Evolutionary conservation across 768 basidiomycete species (phyloP).

Genomic region (Phylloporus scabripes): DNA sequence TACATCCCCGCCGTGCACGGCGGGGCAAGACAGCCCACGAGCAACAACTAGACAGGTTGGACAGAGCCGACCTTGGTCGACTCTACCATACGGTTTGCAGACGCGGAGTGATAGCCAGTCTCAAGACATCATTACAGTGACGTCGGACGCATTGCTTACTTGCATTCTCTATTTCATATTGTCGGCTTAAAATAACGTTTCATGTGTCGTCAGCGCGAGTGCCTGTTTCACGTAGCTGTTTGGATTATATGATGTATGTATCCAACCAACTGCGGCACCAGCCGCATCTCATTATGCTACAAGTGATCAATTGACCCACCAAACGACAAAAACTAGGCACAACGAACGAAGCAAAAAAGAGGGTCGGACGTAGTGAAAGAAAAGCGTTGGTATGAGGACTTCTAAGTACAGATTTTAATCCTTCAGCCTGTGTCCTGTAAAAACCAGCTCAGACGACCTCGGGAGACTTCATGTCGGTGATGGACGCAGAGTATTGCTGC

Average conservation of each 20-base stretch:
- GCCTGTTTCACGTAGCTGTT: background rate
- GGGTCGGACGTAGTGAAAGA: background rate
- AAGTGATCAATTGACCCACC: conserved; percentile 4
- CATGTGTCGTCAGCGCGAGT: background rate
- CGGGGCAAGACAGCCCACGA: no score
- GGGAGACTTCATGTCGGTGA: conserved; percentile 16
- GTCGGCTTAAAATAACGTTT: background rate
- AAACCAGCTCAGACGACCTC: conserved; percentile 13
- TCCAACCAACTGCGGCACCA: conserved; percentile 14
- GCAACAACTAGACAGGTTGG: no score
- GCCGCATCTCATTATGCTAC: conserved; percentile 15
- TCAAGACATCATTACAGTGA: no score
- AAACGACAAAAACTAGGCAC: background rate
- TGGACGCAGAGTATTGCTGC: conserved; percentile 20
- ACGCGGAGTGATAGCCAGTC: no score
- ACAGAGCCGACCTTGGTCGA: no score
- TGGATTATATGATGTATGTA: background rate
- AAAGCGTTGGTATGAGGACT: background rate
- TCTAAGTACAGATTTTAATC: conserved; percentile 2
- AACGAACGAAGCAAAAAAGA: conserved; percentile 1
- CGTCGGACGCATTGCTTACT: no score
- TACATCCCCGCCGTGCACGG: no score
- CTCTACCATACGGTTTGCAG: no score
- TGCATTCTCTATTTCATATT: background rate
- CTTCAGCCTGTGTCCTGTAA: background rate